These are phyloP conservation scores for Botrytis sinoallii DNA, from an alignment of 2,329 filamentous ascomycete genomes.

Conservation along the genomic window DNA sequence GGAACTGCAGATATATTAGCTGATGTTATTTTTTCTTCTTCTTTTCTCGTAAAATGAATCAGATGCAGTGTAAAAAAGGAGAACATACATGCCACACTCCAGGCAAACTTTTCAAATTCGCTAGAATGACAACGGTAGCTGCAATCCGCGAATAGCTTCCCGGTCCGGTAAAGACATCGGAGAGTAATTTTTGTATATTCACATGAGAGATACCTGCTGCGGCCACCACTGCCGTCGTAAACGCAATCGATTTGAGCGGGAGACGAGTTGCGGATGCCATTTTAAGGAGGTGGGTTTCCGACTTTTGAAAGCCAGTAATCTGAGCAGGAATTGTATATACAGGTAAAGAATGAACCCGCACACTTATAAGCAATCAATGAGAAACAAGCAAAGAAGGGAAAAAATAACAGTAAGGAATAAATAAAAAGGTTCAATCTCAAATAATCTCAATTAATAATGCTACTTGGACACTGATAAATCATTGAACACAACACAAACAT, in stretches of 20 bases:
- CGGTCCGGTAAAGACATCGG: constrained; percentile 34
- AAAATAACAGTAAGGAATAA: background rate
- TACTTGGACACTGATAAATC: background rate
- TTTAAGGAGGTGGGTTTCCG: constrained; percentile 1
- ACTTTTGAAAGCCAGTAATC: background rate
- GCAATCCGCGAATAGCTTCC: constrained; percentile 35
- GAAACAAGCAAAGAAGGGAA: background rate
- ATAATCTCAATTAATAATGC: background rate
- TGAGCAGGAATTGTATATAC: background rate
- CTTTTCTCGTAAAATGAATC: background rate
- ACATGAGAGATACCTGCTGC: constrained; percentile 29
- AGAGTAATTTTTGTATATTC: constrained; percentile 26
- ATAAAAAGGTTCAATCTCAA: background rate
- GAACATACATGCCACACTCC: constrained; percentile 57
- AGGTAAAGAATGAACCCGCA: background rate
- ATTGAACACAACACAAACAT: background rate
- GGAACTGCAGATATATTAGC: constrained; percentile 38
- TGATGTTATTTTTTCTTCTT: background rate
- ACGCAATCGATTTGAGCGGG: constrained; percentile 34
- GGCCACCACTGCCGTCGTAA: constrained; percentile 27
- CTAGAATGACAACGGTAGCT: constrained; percentile 42
- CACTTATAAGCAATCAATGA: no score
- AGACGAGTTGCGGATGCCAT: constrained; percentile 37
- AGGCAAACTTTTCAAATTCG: constrained; percentile 58
- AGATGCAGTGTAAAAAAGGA: background rate